Conservation (phyloP, 805 yeast genomes). For the Allodekkera sacchari region DNA sequence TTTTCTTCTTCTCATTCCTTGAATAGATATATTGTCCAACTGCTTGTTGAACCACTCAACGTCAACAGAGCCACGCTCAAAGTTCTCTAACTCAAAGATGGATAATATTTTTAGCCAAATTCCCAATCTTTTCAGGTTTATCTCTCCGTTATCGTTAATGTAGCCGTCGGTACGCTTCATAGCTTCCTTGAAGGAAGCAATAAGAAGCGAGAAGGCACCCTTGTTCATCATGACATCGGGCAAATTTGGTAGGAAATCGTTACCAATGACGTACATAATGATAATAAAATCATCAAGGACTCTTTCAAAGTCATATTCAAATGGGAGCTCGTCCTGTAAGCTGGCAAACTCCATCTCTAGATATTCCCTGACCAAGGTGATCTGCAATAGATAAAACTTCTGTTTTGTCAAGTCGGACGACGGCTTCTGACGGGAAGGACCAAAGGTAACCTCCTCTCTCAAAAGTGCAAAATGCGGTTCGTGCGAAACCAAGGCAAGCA, state of each 20-base stretch:
- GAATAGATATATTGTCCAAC: slow-evolving; percentile 66
- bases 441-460: slow-evolving; percentile 94
- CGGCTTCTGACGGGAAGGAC: slow-evolving; percentile 29
- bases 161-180: slow-evolving; percentile 73
- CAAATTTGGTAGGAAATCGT: slow-evolving; percentile 93
- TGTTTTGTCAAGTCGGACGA: slow-evolving; percentile 59
- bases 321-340: slow-evolving; percentile 52
- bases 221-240: slow-evolving; percentile 91
- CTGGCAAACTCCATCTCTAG: slow-evolving; percentile 77
- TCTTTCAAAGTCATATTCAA: slow-evolving; percentile 78
- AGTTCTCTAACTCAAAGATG: slow-evolving; percentile 74
- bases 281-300: slow-evolving; percentile 87
- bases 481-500: slow-evolving; percentile 85
- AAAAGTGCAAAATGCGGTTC: slow-evolving; percentile 93
- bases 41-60: slow-evolving; percentile 87
- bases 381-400: slow-evolving; percentile 73
- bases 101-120: slow-evolving; percentile 71
- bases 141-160: slow-evolving; percentile 72
- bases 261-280: slow-evolving; percentile 91
- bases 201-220: slow-evolving; percentile 91
- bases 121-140: slow-evolving; percentile 64
- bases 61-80: slow-evolving; percentile 77
- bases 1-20: slow-evolving; percentile 62
- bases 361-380: slow-evolving; percentile 85
- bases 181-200: slow-evolving; percentile 81